Evolutionary conservation across 2,329 filamentous ascomycete species (phyloP).

Genomic region (Ceratocystis smalleyi): DNA sequence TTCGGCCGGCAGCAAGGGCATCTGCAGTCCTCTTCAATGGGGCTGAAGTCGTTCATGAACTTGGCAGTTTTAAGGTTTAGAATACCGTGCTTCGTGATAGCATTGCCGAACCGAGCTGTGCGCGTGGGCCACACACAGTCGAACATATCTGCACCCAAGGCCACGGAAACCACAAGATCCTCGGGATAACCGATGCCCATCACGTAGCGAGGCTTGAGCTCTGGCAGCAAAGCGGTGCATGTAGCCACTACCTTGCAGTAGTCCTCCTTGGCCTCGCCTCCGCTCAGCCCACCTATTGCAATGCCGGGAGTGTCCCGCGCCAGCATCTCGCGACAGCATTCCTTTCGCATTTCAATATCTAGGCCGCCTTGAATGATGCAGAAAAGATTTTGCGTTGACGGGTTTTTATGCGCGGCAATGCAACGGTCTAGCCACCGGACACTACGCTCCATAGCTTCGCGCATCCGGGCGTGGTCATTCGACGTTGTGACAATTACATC

Average conservation of each 20-base stretch:
- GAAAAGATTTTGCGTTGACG: slow-evolving; percentile 77
- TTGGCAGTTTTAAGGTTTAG: slow-evolving; percentile 66
- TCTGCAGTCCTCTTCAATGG: slow-evolving; percentile 67
- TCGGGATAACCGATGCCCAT: slow-evolving; percentile 98
- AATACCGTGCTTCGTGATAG: slow-evolving; percentile 66
- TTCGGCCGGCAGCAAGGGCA: slow-evolving; percentile 60
- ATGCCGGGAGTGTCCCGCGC: slow-evolving; percentile 85
- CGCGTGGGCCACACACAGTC: slow-evolving; percentile 98
- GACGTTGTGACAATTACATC: slow-evolving; percentile 95
- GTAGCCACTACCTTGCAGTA: slow-evolving; percentile 82
- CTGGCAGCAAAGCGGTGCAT: slow-evolving; percentile 72
- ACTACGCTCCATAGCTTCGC: slow-evolving; percentile 86
- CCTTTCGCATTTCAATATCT: slow-evolving; percentile 66
- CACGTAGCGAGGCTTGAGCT: slow-evolving; percentile 90
- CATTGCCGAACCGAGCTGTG: slow-evolving; percentile 91
- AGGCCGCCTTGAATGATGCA: slow-evolving; percentile 97
- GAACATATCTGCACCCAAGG: slow-evolving; percentile 96
- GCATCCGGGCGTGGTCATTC: slow-evolving; percentile 73
- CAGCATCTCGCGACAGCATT: slow-evolving; percentile 80
- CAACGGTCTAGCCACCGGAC: slow-evolving; percentile 93
- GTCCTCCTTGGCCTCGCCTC: slow-evolving; percentile 83
- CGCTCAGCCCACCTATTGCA: slow-evolving; percentile 86
- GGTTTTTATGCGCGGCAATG: slow-evolving; percentile 74
- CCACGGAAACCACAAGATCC: slow-evolving; percentile 83
- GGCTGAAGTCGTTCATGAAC: slow-evolving; percentile 65